phyloP scores from a whole-genome alignment of 176 grass and related monocot genomes.

The Areca catechu region DNA sequence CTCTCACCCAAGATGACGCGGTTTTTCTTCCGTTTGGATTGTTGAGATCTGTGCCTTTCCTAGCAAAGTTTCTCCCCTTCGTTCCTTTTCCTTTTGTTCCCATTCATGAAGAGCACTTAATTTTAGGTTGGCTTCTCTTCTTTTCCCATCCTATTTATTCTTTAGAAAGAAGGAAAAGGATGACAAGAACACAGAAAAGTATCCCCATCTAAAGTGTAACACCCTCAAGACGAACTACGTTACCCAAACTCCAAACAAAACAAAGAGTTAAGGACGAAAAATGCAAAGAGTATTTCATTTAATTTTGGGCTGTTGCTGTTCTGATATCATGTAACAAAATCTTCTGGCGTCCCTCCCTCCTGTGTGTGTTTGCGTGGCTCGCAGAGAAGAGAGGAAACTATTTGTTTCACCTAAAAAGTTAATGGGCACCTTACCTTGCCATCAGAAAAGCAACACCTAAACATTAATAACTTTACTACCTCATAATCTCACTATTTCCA shows the following conservation, averaged over 20 bases:
- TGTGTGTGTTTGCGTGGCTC: too few relatives aligned
- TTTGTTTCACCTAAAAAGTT: too few relatives aligned
- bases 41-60: neutral
- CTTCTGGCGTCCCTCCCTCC: too few relatives aligned
- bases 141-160: slow-evolving; percentile 11
- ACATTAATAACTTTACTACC: neutral
- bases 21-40: neutral
- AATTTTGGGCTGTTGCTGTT: too few relatives aligned
- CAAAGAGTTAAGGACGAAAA: too few relatives aligned
- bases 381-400: too few relatives aligned
- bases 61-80: neutral
- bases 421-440: too few relatives aligned
- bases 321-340: too few relatives aligned
- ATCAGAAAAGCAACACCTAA: too few relatives aligned
- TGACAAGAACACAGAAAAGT: neutral
- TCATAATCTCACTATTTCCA: slow-evolving; percentile 6
- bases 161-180: neutral
- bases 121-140: slow-evolving; percentile 10
- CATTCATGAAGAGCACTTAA: neutral
- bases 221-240: too few relatives aligned
- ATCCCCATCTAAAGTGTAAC: slow-evolving; percentile 16
- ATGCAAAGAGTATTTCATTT: too few relatives aligned
- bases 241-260: too few relatives aligned
- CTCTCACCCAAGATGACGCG: neutral
- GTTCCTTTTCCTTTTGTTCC: slow-evolving; percentile 19